These are phyloP conservation scores for Phylloboletellus chloephorus DNA, from an alignment of 1,284 basidiomycete species.

Conservation along the genomic window DNA sequence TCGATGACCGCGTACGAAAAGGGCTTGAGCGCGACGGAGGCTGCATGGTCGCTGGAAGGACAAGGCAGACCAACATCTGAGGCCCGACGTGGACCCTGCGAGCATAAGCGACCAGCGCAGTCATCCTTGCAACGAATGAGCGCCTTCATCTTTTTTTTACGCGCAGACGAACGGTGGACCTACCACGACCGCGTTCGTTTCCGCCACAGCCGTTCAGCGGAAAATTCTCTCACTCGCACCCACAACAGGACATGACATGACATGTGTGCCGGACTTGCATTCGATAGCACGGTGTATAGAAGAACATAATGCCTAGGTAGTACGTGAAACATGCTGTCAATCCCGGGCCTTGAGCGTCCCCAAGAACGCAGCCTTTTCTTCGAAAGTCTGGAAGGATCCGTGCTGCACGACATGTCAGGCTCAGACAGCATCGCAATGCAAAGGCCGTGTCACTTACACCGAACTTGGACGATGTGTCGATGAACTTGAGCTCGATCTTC, in stretches of 20 bases:
- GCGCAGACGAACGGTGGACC: slow-evolving; percentile 17
- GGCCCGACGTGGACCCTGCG: slow-evolving; percentile 71
- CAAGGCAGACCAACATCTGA: slow-evolving; percentile 35
- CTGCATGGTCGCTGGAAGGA: slow-evolving; percentile 14
- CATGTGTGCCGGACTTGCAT: slow-evolving; percentile 27
- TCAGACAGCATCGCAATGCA: neutral
- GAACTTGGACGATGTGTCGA: slow-evolving; percentile 96
- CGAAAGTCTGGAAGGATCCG: slow-evolving; percentile 91
- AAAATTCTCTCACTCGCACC: slow-evolving; percentile 4
- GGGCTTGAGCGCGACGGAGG: slow-evolving; percentile 11
- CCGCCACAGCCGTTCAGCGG: slow-evolving; percentile 10
- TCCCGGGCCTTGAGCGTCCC: slow-evolving; percentile 82
- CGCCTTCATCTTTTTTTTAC: neutral
- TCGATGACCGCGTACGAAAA: slow-evolving; percentile 8
- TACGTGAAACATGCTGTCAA: slow-evolving; percentile 37
- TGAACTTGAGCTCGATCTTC: slow-evolving; percentile 98
- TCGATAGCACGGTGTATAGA: slow-evolving; percentile 37
- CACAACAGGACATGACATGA: neutral
- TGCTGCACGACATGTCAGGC: slow-evolving; percentile 48
- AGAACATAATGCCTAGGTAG: slow-evolving; percentile 35
- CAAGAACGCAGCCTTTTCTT: slow-evolving; percentile 94
- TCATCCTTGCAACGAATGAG: slow-evolving; percentile 51
- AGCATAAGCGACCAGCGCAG: slow-evolving; percentile 70
- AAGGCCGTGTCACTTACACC: slow-evolving; percentile 50
- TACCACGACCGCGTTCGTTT: slow-evolving; percentile 44